Evolutionary conservation across 2,329 filamentous ascomycete species (phyloP), one percentile per base, ranked within the genome.

Genomic region (Xylaria sp.): DNA sequence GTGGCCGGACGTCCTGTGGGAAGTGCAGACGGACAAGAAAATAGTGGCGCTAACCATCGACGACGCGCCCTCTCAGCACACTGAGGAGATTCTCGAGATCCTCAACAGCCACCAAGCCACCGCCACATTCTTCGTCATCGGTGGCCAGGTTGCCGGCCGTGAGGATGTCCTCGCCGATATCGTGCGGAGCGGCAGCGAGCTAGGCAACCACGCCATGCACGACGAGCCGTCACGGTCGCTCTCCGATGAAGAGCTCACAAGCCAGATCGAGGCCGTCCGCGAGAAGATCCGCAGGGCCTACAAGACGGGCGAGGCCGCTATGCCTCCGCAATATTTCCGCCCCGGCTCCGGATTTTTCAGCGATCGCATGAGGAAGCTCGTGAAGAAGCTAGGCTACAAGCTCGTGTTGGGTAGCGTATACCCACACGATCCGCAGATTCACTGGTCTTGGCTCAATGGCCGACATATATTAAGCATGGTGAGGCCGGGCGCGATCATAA

Each of bases 51-150:
- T 97, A 46, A 97, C 93, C 0, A 91, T 97, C 75, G 94, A 97
- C 82, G 94, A 97, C 80, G 92, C 90, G 33, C 94, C 94, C 0
- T 94, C 92, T 1, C 80, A 86, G 51, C 85, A 92, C 78, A 97
- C 94, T 1, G 76, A 80, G 53, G 87, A 90, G 65, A 94, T 97
- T 67, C 81, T 94, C 63, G 81, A 88, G 51, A 81, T 93, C 0
- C 84, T 97, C n/a, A 82, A 84, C 62, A 83, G 83, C 28, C 85
- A 93, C 76, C 84, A 86, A 65, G 93, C 91, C 15, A 88, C 85
- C 23, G 94, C 94, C 0, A 97, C 94, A 0, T 96, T 97, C 79
- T 97, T 97, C 79, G 86, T 97, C 38, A 97, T 97, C 74, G 94
- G 94, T 9, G 86, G 86, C 2, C 93, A 97, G 81, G 89, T 93